Percentiles rank a stretch among this genome's conserved stretches.
Evolutionary conservation across 2,329 filamentous ascomycete genomes (phyloP).

Genomic region (Colletotrichum gloeosporioides): DNA sequence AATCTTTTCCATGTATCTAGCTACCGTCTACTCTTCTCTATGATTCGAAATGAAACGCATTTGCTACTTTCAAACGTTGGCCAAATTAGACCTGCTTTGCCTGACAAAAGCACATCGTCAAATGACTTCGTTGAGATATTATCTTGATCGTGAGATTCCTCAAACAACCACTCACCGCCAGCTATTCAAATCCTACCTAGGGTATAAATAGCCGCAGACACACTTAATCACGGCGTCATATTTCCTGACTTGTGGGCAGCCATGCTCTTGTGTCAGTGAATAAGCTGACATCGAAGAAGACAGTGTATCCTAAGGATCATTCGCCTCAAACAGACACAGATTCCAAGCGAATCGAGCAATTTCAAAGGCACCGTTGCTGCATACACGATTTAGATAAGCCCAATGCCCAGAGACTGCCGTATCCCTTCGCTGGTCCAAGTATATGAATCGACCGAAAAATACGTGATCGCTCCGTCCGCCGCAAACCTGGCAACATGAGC

Average conservation of each 20-base stretch:
- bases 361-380: neutral
- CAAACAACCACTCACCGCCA: neutral
- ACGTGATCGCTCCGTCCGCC: neutral
- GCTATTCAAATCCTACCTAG: neutral
- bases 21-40: neutral
- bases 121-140: neutral
- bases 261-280: neutral
- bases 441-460: neutral
- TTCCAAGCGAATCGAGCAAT: neutral
- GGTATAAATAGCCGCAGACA: neutral
- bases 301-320: neutral
- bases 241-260: neutral
- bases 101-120: neutral
- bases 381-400: neutral
- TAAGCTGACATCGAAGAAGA: neutral
- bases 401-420: neutral
- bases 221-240: neutral
- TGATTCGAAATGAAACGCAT: neutral
- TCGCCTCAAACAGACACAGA: neutral
- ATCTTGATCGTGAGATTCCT: neutral
- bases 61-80: neutral
- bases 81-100: neutral
- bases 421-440: neutral
- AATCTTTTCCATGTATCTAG: neutral
- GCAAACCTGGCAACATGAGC: neutral